Conservation (phyloP, 2,329 filamentous ascomycete genomes). For the Pseudocercospora vitis region DNA sequence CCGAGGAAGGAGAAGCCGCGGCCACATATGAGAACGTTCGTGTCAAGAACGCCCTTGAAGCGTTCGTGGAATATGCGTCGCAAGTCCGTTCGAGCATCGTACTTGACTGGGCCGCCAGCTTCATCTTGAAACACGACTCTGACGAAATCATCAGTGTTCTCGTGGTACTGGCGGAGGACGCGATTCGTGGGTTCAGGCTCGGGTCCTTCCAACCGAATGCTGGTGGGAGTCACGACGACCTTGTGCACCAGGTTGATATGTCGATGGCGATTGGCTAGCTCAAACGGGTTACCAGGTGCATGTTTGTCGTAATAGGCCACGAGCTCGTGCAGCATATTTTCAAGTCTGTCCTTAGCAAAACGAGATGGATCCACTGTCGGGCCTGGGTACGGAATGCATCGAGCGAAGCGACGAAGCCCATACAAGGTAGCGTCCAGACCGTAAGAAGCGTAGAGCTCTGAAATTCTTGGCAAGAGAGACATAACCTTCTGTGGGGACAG, state of each 20-base stretch:
- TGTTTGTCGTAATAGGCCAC: conserved; percentile 41
- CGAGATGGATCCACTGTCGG: conserved; percentile 51
- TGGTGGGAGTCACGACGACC: conserved; percentile 43
- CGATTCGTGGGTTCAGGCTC: conserved; percentile 66
- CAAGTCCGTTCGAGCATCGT: conserved; percentile 53
- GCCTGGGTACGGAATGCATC: conserved; percentile 54
- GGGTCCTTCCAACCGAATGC: conserved; percentile 47
- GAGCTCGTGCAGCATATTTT: conserved; percentile 42
- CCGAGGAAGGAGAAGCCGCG: conserved; percentile 67
- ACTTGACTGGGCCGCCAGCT: conserved; percentile 63
- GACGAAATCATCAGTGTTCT: conserved; percentile 63
- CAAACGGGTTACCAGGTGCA: conserved; percentile 34
- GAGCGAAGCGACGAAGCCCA: conserved; percentile 56
- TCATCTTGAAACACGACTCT: conserved; percentile 75
- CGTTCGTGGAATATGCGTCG: conserved; percentile 56
- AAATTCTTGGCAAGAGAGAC: conserved; percentile 49
- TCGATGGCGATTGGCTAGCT: conserved; percentile 35
- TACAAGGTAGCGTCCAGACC: conserved; percentile 37
- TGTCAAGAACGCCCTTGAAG: conserved; percentile 60
- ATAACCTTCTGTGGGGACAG: conserved; percentile 57
- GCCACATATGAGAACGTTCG: conserved; percentile 64
- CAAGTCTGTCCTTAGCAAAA: conserved; percentile 45
- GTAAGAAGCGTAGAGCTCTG: conserved; percentile 33
- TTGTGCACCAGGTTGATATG: conserved; percentile 41
- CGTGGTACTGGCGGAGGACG: conserved; percentile 65